Conservation (phyloP, 192 early-diverging fungal species). For the Entomortierella chlamydospora region DNA sequence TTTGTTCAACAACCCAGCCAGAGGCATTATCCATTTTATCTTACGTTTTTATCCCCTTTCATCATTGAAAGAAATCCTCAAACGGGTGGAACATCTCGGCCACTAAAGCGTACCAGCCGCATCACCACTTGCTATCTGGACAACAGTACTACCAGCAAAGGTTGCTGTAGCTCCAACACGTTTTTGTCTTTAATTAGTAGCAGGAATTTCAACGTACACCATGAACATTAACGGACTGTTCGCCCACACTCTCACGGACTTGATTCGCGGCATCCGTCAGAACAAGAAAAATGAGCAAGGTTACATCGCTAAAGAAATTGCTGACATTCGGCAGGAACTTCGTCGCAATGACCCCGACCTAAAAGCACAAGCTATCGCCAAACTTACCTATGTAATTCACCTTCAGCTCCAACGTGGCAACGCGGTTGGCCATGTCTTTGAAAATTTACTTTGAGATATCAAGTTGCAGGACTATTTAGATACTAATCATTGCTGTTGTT, state of each 20-base stretch:
- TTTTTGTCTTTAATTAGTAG: neutral
- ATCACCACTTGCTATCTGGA: neutral
- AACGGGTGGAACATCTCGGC: neutral
- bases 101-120: too few species aligned
- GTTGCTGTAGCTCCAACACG: neutral
- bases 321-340: slow-evolving; percentile 92
- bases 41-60: neutral
- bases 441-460: too few species aligned
- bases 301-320: slow-evolving; percentile 87
- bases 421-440: neutral
- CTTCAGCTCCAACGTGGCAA: neutral
- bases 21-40: neutral
- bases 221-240: slow-evolving; percentile 67
- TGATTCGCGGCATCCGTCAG: slow-evolving; percentile 95
- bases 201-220: neutral
- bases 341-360: slow-evolving; percentile 84
- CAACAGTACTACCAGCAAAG: neutral
- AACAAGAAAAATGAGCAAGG: slow-evolving; percentile 89
- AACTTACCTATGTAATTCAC: slow-evolving; percentile 78
- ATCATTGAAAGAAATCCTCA: neutral
- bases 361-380: slow-evolving; percentile 90
- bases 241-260: slow-evolving; percentile 86
- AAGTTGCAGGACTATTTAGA: too few species aligned
- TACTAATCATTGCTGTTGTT: too few species aligned
- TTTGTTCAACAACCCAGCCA: too few species aligned